Conservation (phyloP, 148 eudicot genomes). For the Silene uniflora region DNA sequence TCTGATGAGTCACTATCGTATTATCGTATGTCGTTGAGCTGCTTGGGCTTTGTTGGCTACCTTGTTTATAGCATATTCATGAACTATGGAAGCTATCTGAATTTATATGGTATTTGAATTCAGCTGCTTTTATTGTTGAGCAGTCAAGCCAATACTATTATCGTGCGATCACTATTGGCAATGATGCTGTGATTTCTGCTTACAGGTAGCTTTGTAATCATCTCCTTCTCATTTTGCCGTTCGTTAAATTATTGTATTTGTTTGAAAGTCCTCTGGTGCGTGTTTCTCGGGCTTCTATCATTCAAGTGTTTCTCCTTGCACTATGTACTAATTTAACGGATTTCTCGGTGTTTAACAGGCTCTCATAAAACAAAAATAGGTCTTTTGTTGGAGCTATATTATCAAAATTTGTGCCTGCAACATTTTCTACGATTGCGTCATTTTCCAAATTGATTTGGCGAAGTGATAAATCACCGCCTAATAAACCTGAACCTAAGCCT, state of each 20-base stretch:
- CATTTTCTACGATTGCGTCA: too few species aligned
- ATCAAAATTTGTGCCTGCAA: too few species aligned
- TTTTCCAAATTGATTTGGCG: too few species aligned
- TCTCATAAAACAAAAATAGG: too few species aligned
- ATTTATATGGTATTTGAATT: conserved; percentile 75
- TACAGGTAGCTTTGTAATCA: conserved; percentile 45
- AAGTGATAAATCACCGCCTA: too few species aligned
- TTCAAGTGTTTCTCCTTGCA: too few species aligned
- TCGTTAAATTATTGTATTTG: neutral
- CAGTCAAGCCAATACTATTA: conserved; percentile 96
- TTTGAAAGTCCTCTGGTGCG: neutral
- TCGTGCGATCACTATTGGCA: conserved; percentile 80
- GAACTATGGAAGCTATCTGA: conserved; percentile 48
- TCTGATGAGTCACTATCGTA: too few species aligned
- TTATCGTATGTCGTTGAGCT: neutral
- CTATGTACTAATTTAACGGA: too few species aligned
- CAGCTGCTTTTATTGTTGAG: conserved; percentile 97
- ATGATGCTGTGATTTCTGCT: conserved; percentile 91
- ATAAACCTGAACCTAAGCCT: too few species aligned
- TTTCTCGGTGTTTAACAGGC: too few species aligned
- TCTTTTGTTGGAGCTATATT: too few species aligned
- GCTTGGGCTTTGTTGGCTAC: neutral
- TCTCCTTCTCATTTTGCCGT: too few species aligned
- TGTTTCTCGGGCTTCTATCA: neutral
- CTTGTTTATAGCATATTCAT: conserved; percentile 1